phyloP scores from a whole-genome alignment of 2,329 filamentous ascomycete species.

The Xylariaceae sp. region DNA sequence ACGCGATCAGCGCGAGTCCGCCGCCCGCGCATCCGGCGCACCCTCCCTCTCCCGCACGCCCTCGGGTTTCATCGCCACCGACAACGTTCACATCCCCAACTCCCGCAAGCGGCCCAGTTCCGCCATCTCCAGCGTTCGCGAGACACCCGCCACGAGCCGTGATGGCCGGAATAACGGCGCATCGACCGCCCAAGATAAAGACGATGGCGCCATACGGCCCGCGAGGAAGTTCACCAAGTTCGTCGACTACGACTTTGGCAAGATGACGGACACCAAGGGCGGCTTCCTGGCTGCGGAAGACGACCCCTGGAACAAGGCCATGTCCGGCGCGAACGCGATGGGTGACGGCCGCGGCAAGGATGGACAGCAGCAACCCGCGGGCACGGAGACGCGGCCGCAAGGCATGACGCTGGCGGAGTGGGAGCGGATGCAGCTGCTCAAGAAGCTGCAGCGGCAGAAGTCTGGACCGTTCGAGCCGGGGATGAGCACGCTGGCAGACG shows the following conservation, averaged over 20 bases:
- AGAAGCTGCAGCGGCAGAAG: constrained; percentile 67
- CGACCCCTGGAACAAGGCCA: constrained; percentile 81
- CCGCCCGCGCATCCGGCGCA: constrained; percentile 43
- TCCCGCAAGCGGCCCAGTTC: constrained; percentile 66
- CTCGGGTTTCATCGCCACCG: constrained; percentile 68
- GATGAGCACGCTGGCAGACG: constrained; percentile 67
- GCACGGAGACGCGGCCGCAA: constrained; percentile 64
- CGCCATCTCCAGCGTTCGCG: constrained; percentile 49
- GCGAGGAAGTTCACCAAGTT: constrained; percentile 88
- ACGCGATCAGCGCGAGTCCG: constrained; percentile 67
- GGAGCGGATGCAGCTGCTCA: constrained; percentile 76
- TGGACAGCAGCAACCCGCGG: constrained; percentile 25
- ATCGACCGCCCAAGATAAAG: constrained; percentile 22
- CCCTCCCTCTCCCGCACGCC: constrained; percentile 45
- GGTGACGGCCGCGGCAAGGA: constrained; percentile 12
- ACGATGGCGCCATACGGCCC: constrained; percentile 55
- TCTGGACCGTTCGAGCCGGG: constrained; percentile 85
- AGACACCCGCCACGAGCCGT: constrained; percentile 56
- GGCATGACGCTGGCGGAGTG: constrained; percentile 90
- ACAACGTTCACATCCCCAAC: constrained; percentile 56
- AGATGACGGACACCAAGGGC: constrained; percentile 97
- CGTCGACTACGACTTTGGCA: constrained; percentile 96
- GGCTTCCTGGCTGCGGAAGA: constrained; percentile 90
- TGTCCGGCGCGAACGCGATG: constrained; percentile 46
- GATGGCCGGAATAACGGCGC: constrained; percentile 55